A percentile compares a stretch with the other conserved stretches of the same genome.
These are phyloP conservation scores for Lentinula aciculospora DNA, from an alignment of 768 basidiomycete genomes.

Conservation along the genomic window DNA sequence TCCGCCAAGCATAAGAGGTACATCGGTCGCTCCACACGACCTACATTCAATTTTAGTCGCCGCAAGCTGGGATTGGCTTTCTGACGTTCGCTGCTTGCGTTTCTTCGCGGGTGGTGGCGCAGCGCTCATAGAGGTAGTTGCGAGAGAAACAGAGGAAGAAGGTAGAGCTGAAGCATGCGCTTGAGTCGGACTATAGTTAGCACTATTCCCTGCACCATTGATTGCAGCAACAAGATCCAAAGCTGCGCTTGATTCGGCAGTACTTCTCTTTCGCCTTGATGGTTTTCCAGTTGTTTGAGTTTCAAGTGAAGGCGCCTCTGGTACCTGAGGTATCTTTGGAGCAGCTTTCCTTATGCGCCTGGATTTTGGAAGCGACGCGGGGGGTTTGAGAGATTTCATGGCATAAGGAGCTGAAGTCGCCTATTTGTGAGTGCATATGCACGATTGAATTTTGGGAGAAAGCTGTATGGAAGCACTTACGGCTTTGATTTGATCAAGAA, in stretches of 20 bases:
- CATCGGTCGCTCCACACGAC: conserved; percentile 59
- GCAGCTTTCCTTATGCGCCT: conserved; percentile 30
- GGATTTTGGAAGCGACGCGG: conserved; percentile 23
- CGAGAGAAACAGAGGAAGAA: neutral
- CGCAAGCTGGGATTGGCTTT: conserved; percentile 9
- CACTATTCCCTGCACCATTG: neutral
- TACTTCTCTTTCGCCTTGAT: conserved; percentile 1
- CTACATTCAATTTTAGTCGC: conserved; percentile 49
- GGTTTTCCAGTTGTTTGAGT: neutral
- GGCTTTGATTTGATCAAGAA: conserved; percentile 54
- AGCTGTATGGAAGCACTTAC: conserved; percentile 29
- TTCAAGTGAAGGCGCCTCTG: neutral
- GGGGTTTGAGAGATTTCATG: conserved; percentile 56
- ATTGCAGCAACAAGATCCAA: conserved; percentile 1
- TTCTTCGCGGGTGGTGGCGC: conserved; percentile 30
- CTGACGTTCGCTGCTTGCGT: conserved; percentile 29
- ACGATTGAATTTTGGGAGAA: too few species aligned
- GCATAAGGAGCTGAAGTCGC: conserved; percentile 40
- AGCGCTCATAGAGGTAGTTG: neutral
- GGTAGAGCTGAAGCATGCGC: neutral
- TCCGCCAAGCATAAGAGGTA: conserved; percentile 72
- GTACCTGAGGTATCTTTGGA: neutral
- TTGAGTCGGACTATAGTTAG: neutral
- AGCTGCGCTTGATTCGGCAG: neutral
- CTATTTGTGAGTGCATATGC: conserved; percentile 18